These are phyloP conservation scores for Coleophoma cylindrospora DNA, from an alignment of 2,329 filamentous ascomycete species.

Conservation along the genomic window DNA sequence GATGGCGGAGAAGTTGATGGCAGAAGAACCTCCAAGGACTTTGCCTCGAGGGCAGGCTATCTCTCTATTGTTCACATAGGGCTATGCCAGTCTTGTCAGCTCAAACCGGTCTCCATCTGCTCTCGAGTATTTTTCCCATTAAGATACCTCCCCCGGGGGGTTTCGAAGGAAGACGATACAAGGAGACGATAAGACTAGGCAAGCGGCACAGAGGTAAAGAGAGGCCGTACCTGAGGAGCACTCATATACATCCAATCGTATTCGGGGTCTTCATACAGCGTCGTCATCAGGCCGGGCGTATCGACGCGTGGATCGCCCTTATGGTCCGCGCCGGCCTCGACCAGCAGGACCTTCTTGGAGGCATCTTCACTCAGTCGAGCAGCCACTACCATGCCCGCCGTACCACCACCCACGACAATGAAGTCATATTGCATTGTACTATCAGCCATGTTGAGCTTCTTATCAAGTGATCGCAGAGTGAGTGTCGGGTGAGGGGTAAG, in stretches of 20 bases:
- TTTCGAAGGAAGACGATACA: too few species aligned
- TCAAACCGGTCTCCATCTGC: too few species aligned
- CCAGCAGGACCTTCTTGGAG: constrained; percentile 29
- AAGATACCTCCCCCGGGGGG: too few species aligned
- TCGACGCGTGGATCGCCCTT: constrained; percentile 27
- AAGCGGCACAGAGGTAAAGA: neutral
- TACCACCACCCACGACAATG: constrained; percentile 36
- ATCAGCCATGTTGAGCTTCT: neutral
- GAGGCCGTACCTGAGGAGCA: constrained; percentile 24
- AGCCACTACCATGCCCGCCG: constrained; percentile 35
- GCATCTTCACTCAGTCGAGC: constrained; percentile 32
- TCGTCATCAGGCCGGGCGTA: constrained; percentile 27
- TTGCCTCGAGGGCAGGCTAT: constrained; percentile 29
- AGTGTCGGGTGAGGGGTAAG: too few species aligned
- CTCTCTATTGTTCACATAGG: constrained; percentile 11
- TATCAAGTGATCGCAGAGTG: too few species aligned
- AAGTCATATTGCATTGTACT: constrained; percentile 25
- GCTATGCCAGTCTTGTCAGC: neutral
- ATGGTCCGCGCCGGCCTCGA: constrained; percentile 34
- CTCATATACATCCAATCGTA: constrained; percentile 33
- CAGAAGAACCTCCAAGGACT: constrained; percentile 31
- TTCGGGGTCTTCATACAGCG: constrained; percentile 26
- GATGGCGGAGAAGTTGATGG: constrained; percentile 31
- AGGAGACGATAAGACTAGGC: neutral
- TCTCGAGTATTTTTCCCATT: too few species aligned